Conservation (phyloP, 805 yeast genomes). For the Kuraishia molischiana region DNA sequence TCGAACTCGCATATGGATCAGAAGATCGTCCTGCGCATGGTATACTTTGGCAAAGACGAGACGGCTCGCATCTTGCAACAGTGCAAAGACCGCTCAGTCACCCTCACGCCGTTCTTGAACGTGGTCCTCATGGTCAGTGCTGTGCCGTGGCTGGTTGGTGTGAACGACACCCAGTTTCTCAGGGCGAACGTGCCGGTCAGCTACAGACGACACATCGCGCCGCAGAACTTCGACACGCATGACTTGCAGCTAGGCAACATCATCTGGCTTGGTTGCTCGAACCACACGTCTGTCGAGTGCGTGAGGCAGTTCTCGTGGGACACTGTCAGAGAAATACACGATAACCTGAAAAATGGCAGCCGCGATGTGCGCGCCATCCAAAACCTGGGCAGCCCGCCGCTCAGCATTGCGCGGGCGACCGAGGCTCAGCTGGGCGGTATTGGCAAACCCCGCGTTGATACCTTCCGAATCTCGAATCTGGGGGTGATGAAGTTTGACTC, state of each 20-base stretch:
- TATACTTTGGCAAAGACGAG: not conserved
- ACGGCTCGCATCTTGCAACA: not conserved
- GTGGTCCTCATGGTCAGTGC: not conserved
- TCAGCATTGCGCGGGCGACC: not conserved
- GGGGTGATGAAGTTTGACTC: not conserved
- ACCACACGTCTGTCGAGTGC: not conserved
- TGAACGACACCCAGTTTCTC: not conserved
- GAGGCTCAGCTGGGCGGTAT: not conserved
- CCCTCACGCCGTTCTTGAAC: not conserved
- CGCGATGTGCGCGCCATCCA: not conserved
- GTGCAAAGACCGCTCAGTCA: not conserved
- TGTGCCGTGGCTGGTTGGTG: not conserved
- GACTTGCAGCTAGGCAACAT: not conserved
- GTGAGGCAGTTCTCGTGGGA: constrained; percentile 1
- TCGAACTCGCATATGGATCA: not conserved
- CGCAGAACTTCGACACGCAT: not conserved
- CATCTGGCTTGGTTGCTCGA: not conserved
- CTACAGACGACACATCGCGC: not conserved
- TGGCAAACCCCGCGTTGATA: not conserved
- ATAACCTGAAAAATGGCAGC: not conserved
- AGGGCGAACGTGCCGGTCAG: not conserved
- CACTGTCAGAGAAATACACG: not conserved
- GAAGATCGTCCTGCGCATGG: not conserved
- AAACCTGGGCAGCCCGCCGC: constrained; percentile 1
- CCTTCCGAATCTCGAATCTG: not conserved